Evolutionary conservation across 805 yeast species (phyloP), one percentile per base, ranked within the genome.

Genomic region (Sporopachydermia quercuum): DNA sequence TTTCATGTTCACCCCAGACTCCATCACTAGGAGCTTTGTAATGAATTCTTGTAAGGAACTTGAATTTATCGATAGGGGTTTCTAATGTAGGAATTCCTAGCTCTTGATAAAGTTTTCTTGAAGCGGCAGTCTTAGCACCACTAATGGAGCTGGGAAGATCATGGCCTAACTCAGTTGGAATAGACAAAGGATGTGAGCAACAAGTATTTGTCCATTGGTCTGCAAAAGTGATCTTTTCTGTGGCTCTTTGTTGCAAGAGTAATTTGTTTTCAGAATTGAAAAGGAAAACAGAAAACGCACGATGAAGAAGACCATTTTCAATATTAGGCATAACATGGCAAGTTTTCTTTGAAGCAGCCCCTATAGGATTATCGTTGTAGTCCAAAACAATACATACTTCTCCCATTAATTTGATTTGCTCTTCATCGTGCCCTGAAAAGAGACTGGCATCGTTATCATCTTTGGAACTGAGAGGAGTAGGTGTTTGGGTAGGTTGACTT

Each of bases 181-280:
- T 74, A 40, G 95, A 85, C 40, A 91, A 66, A 5, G 99, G 99
- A 57, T 91, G 99, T 1, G 97, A 87, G 59, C 99, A 91, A 62
- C 99, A 91, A 2, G 99, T 91, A 58, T 91, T 91, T 17, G 99
- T 91, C 99, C 99, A 91, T 79, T 87, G 76, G 43, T 76, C 76
- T 1, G 97, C 94, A 60, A 91, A 91, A 1, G 99, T 91, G 62
- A 91, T 91, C 59, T 91, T 91, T 57, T 91, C 97, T 38, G 77
- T 76, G 0, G 99, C 97, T 50, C 99, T 76, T 63, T 89, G 96
- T 63, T 91, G 99, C 49, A 91, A 66, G 43, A 91, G 67, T 45
- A 91, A 68, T 59, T 80, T 70, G 43, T 76, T 76, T 36, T 82
- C 73, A 16, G 71, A 72, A 57, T 86, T 79, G 65, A 91, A 91